A percentile compares a stretch with the other conserved stretches of the same genome.
Evolutionary conservation across 768 basidiomycete genomes (phyloP).

Genomic region (Cystofilobasidium macerans): DNA sequence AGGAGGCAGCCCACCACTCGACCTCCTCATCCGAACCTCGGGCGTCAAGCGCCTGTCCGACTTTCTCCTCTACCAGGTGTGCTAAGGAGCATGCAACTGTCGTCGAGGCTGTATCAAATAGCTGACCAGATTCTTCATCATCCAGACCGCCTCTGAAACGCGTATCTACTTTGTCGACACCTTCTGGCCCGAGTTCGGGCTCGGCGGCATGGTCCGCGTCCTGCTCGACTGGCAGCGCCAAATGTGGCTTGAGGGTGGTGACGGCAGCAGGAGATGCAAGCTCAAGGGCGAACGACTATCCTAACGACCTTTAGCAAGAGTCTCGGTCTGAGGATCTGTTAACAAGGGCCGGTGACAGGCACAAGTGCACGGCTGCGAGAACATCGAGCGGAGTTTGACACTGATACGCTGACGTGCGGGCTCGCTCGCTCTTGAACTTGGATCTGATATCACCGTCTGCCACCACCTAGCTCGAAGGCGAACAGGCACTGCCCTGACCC

Average conservation of each 20-base stretch:
- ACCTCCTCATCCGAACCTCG: slow-evolving; percentile 81
- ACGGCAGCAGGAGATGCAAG: slow-evolving; percentile 3
- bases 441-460: too few relatives aligned
- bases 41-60: slow-evolving; percentile 81
- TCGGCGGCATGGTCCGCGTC: slow-evolving; percentile 75
- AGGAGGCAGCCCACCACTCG: slow-evolving; percentile 52
- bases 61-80: slow-evolving; percentile 89
- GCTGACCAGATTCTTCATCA: background rate
- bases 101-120: background rate
- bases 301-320: too few relatives aligned
- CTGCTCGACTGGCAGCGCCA: slow-evolving; percentile 78
- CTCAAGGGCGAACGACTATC: too few relatives aligned
- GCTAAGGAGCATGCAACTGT: background rate
- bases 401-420: too few relatives aligned
- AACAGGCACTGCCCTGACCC: too few relatives aligned
- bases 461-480: too few relatives aligned
- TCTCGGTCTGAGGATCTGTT: too few relatives aligned
- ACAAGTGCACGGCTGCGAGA: too few relatives aligned
- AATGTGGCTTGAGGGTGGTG: slow-evolving; percentile 11
- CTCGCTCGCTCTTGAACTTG: too few relatives aligned
- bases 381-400: too few relatives aligned
- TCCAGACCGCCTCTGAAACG: slow-evolving; percentile 65
- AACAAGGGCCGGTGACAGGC: too few relatives aligned
- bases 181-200: slow-evolving; percentile 88
- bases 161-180: slow-evolving; percentile 74